A percentile compares a stretch with the other conserved stretches of the same genome.
Conservation (phyloP, 441 rosid species). For the Bruguiera hainesii region DNA sequence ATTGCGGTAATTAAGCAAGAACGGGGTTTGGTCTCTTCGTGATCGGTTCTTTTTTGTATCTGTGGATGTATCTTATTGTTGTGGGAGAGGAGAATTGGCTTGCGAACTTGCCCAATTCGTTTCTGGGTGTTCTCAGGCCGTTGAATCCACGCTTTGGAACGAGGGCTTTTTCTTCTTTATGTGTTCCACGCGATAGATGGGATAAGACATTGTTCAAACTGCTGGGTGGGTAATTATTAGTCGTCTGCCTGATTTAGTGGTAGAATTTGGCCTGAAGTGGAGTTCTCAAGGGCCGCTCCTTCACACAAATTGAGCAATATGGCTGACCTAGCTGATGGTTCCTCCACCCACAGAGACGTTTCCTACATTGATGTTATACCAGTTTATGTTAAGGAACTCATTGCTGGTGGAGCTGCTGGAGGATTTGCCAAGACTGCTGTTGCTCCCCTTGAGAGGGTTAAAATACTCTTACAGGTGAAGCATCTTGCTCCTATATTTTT, state of each 20-base stretch:
- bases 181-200: conserved; percentile 80
- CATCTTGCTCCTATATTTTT: neutral
- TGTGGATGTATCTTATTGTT: conserved; percentile 69
- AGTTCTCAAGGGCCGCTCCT: conserved; percentile 46
- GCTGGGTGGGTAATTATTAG: conserved; percentile 46
- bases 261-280: conserved; percentile 13
- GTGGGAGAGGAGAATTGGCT: conserved; percentile 52
- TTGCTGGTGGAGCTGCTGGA: conserved; percentile 97
- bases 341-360: conserved; percentile 35
- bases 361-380: conserved; percentile 60
- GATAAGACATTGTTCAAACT: conserved; percentile 63
- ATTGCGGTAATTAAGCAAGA: conserved; percentile 23
- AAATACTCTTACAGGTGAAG: conserved; percentile 86
- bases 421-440: conserved; percentile 91
- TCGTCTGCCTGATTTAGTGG: conserved; percentile 10
- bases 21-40: conserved; percentile 15
- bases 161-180: conserved; percentile 30
- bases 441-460: conserved; percentile 90
- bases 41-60: conserved; percentile 26
- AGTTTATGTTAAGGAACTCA: conserved; percentile 77
- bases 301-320: conserved; percentile 58
- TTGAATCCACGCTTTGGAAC: conserved; percentile 32
- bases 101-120: conserved; percentile 47
- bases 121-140: conserved; percentile 63
- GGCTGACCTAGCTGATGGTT: conserved; percentile 59